These are phyloP conservation scores for Cyclotella cryptica DNA, from an alignment of 108 stramenopile genomes.

Conservation along the genomic window DNA sequence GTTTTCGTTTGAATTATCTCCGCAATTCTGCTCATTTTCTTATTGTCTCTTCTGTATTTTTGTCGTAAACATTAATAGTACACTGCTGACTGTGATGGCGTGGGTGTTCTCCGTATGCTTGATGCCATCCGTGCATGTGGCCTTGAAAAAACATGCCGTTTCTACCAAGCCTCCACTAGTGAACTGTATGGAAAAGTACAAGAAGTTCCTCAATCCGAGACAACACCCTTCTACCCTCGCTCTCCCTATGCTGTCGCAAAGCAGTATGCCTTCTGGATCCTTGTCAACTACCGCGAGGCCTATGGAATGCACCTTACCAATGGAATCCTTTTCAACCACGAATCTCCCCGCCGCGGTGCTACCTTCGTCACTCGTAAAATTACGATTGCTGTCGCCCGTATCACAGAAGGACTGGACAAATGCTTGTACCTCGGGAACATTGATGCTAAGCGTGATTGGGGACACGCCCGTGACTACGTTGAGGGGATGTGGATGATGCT, in stretches of 20 bases:
- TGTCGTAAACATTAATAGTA: constrained; percentile 66
- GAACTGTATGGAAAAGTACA: constrained; percentile 99
- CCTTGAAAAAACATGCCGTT: constrained; percentile 80
- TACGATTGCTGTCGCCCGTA: constrained; percentile 93
- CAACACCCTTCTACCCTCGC: constrained; percentile 99
- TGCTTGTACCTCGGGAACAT: constrained; percentile 96
- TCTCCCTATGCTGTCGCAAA: constrained; percentile 99
- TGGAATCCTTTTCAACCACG: constrained; percentile 99
- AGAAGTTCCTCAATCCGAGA: constrained; percentile 98
- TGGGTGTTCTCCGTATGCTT: constrained; percentile 98
- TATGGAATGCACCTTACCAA: constrained; percentile 98
- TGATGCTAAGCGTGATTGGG: constrained; percentile 99
- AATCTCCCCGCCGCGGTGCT: constrained; percentile 97
- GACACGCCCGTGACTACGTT: constrained; percentile 98
- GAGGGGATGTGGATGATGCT: constrained; percentile 99
- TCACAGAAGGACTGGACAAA: constrained; percentile 87
- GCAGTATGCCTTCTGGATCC: constrained; percentile 98
- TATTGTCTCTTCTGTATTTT: too few relatives aligned
- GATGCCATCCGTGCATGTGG: constrained; percentile 97
- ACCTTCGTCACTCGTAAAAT: constrained; percentile 99
- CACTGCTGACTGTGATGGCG: constrained; percentile 97
- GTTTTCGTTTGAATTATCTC: background rate
- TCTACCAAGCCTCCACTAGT: constrained; percentile 98
- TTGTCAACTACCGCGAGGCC: constrained; percentile 99
- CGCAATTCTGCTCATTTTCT: background rate